phyloP scores from a whole-genome alignment of 2,329 filamentous ascomycete species.

The Diaporthe ampelina region DNA sequence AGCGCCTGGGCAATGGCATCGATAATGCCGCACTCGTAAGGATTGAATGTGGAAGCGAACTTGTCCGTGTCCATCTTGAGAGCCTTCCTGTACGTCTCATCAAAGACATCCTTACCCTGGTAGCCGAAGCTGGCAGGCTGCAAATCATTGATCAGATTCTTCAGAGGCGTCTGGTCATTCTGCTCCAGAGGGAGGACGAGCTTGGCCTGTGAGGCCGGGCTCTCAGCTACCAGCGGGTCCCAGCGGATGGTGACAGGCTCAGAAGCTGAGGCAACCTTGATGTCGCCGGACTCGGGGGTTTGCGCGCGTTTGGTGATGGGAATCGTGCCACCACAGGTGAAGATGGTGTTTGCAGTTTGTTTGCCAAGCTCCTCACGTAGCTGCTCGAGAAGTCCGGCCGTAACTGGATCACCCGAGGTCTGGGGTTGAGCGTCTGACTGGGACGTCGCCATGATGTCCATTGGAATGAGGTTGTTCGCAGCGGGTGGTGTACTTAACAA shows the following conservation, averaged over 20 bases:
- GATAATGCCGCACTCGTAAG: conserved; percentile 66
- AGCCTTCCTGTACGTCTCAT: conserved; percentile 67
- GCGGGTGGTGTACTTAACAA: not conserved
- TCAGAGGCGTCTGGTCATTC: conserved; percentile 34
- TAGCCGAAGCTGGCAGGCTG: conserved; percentile 64
- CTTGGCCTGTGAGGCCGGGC: conserved; percentile 35
- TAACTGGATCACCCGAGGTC: not conserved
- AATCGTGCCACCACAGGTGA: conserved; percentile 40
- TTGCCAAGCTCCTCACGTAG: conserved; percentile 7
- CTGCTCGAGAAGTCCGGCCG: not conserved
- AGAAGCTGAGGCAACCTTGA: not conserved
- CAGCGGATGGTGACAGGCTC: conserved; percentile 43
- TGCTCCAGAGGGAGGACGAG: conserved; percentile 40
- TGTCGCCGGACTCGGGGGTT: not conserved
- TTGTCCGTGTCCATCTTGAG: conserved; percentile 60
- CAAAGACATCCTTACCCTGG: conserved; percentile 60
- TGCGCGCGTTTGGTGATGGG: conserved; percentile 27
- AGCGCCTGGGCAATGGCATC: conserved; percentile 63
- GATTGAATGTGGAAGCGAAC: conserved; percentile 66
- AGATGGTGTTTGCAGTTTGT: conserved; percentile 20
- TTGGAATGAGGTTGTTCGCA: not conserved
- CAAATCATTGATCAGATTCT: conserved; percentile 50
- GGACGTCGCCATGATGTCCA: not conserved
- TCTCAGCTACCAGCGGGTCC: conserved; percentile 35
- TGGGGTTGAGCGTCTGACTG: not conserved